A percentile compares a stretch with the other conserved stretches of the same genome.
These are phyloP conservation scores for Cerrena zonata DNA, from an alignment of 1,284 basidiomycete genomes.

Conservation along the genomic window DNA sequence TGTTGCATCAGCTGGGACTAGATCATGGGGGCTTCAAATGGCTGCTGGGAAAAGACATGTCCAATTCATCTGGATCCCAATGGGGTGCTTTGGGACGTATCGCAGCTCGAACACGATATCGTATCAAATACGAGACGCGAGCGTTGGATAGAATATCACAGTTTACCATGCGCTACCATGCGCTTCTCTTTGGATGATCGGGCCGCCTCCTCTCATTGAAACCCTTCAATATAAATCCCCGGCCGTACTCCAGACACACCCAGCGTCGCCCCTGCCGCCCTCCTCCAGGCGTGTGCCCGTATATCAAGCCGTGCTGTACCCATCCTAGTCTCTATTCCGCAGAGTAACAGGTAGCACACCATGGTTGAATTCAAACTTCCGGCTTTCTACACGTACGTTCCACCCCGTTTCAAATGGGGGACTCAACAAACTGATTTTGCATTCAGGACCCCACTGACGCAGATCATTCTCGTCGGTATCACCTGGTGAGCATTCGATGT, in stretches of 20 bases:
- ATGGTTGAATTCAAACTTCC: slow-evolving; percentile 24
- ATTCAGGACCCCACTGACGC: slow-evolving; percentile 33
- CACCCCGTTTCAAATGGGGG: background rate
- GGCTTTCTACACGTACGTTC: slow-evolving; percentile 27
- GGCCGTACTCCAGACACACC: background rate
- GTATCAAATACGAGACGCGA: too few species aligned
- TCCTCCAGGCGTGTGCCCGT: background rate
- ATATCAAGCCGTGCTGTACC: background rate
- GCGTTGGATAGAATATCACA: too few species aligned
- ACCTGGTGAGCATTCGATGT: slow-evolving; percentile 32
- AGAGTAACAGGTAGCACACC: background rate
- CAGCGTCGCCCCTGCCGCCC: background rate
- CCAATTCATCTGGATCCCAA: too few species aligned
- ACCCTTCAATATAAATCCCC: background rate
- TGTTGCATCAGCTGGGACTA: too few species aligned
- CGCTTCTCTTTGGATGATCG: slow-evolving; percentile 1
- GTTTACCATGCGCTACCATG: background rate
- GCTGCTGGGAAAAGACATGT: too few species aligned
- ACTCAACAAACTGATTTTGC: background rate
- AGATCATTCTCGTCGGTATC: slow-evolving; percentile 39
- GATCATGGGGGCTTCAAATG: too few species aligned
- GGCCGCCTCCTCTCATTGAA: background rate
- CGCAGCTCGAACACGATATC: too few species aligned
- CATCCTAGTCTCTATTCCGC: too few species aligned
- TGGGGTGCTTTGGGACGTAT: too few species aligned